These are phyloP conservation scores for Vigna radiata DNA, from an alignment of 306 rosid genomes.

Conservation along the genomic window DNA sequence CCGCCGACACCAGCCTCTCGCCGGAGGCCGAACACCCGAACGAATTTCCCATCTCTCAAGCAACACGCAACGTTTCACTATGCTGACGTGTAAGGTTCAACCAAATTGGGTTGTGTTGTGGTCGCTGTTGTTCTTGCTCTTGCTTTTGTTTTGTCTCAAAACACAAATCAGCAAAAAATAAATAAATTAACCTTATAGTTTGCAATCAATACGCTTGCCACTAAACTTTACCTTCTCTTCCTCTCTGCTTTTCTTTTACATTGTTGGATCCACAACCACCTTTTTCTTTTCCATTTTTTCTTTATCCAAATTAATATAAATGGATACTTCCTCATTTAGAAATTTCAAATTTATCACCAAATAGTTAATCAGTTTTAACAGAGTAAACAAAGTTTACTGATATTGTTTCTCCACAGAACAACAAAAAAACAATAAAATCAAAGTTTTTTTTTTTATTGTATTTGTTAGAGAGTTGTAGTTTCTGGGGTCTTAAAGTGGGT, in stretches of 20 bases:
- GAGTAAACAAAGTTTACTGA: neutral
- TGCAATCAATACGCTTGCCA: neutral
- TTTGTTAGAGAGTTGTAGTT: too few relatives aligned
- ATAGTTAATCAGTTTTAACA: neutral
- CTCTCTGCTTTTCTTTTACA: neutral
- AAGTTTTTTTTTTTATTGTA: neutral
- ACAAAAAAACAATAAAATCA: neutral
- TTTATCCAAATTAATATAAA: neutral
- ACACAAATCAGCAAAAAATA: neutral
- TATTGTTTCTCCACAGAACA: too few relatives aligned
- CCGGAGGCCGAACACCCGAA: conserved; percentile 99
- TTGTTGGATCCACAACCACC: neutral
- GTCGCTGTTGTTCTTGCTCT: neutral
- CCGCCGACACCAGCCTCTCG: conserved; percentile 98
- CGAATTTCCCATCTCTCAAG: conserved; percentile 78
- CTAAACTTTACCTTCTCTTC: conserved; percentile 10
- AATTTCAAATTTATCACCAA: neutral
- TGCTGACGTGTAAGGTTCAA: neutral
- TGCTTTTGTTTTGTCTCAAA: neutral
- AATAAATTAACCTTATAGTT: neutral
- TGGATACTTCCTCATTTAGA: neutral
- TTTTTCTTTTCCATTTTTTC: neutral
- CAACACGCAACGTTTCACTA: neutral
- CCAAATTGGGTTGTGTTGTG: neutral
- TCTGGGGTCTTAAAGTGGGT: neutral